Percentiles rank a stretch among this genome's conserved stretches.
phyloP scores from a whole-genome alignment of 2,329 filamentous ascomycete species.

The Ascochyta pisi region DNA sequence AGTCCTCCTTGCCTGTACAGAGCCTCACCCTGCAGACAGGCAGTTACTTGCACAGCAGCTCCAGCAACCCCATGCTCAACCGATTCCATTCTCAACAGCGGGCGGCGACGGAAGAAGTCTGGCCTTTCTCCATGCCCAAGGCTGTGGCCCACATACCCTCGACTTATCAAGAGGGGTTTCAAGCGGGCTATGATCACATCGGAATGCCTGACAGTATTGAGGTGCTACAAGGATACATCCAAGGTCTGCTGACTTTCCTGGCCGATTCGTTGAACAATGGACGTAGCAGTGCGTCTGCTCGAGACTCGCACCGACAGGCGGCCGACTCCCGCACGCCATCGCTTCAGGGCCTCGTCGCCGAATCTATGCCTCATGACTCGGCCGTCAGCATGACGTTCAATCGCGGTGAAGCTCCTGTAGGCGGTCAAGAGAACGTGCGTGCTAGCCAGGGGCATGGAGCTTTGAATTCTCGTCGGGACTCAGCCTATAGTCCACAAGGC shows the following conservation, averaged over 20 bases:
- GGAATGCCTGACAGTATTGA: constrained; percentile 42
- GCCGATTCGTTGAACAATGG: constrained; percentile 35
- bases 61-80: constrained; percentile 18
- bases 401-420: constrained; percentile 15
- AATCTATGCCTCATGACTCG: constrained; percentile 38
- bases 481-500: constrained; percentile 23
- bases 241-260: constrained; percentile 41
- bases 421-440: constrained; percentile 38
- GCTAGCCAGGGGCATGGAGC: constrained; percentile 18
- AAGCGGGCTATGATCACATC: constrained; percentile 46
- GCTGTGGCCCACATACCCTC: constrained; percentile 32
- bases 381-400: constrained; percentile 37
- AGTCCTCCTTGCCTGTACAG: constrained; percentile 5
- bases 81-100: constrained; percentile 26
- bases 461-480: constrained; percentile 20
- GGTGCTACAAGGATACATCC: constrained; percentile 44
- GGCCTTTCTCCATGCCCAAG: constrained; percentile 29
- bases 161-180: constrained; percentile 50
- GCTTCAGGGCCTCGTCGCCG: constrained; percentile 35
- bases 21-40: constrained; percentile 17
- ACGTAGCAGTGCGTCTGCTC: constrained; percentile 16
- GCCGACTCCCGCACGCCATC: constrained; percentile 30
- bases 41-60: constrained; percentile 12
- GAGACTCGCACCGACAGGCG: constrained; percentile 17
- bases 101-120: constrained; percentile 30